phyloP scores from a whole-genome alignment of 2,329 filamentous ascomycete genomes.

The Polytolypa hystricis region DNA sequence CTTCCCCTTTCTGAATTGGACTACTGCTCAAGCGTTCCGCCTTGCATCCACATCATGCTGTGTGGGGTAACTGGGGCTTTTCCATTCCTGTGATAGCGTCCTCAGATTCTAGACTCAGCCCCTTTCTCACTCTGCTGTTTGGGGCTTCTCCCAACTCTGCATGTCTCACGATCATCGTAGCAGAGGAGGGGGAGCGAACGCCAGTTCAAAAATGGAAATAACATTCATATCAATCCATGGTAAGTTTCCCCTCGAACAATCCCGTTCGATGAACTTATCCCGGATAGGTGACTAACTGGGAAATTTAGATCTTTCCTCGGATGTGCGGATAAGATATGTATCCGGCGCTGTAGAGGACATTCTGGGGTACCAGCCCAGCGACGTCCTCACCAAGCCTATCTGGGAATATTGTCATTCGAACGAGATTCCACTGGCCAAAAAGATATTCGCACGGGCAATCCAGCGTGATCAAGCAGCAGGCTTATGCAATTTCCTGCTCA shows the following conservation, averaged over 20 bases:
- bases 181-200: too few relatives aligned
- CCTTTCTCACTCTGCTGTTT: too few relatives aligned
- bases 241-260: conserved; percentile 40
- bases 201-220: conserved; percentile 60
- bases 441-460: conserved; percentile 61
- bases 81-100: too few relatives aligned
- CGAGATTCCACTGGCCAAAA: conserved; percentile 63
- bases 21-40: too few relatives aligned
- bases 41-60: too few relatives aligned
- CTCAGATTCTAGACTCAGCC: too few relatives aligned
- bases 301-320: conserved; percentile 54
- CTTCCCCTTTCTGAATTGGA: too few relatives aligned
- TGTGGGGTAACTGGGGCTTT: too few relatives aligned
- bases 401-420: conserved; percentile 83
- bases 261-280: conserved; percentile 7
- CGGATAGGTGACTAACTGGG: conserved; percentile 10
- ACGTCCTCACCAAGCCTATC: conserved; percentile 63
- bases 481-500: conserved; percentile 65
- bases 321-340: conserved; percentile 70
- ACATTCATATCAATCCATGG: conserved; percentile 90
- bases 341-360: conserved; percentile 78
- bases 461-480: conserved; percentile 75
- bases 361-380: conserved; percentile 64
- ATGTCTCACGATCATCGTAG: too few relatives aligned
- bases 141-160: too few relatives aligned